Conservation (phyloP, 345 rosid species). For the Arabis alpina region DNA sequence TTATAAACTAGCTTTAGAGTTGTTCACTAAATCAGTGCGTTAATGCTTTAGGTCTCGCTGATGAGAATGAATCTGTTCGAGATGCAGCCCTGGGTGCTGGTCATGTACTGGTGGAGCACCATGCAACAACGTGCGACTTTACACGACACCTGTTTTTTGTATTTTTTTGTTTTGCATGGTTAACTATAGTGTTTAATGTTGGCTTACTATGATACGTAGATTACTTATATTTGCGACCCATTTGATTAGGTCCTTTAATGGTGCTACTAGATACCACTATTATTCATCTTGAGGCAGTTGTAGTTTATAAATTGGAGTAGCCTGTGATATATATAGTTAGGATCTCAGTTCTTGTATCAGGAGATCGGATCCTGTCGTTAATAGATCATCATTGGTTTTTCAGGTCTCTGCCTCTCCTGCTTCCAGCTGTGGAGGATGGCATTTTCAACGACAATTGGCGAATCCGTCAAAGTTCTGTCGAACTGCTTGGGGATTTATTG, state of each 20-base stretch:
- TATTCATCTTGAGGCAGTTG: not conserved
- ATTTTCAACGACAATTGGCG: conserved; percentile 98
- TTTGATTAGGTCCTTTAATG: conserved; percentile 13
- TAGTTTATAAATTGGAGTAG: conserved; percentile 11
- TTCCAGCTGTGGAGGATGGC: conserved; percentile 99
- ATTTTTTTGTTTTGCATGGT: not conserved
- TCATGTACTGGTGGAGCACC: conserved; percentile 96
- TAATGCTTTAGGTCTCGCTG: conserved; percentile 79
- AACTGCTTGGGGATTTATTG: conserved; percentile 91
- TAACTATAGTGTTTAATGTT: not conserved
- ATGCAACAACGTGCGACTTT: conserved; percentile 79
- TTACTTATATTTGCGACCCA: conserved; percentile 9
- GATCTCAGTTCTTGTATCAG: not conserved
- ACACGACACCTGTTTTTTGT: conserved; percentile 14
- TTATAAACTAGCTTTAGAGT: conserved; percentile 23
- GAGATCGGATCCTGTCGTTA: conserved; percentile 6
- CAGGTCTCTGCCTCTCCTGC: conserved; percentile 96
- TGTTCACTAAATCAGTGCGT: conserved; percentile 30
- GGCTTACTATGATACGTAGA: conserved; percentile 19
- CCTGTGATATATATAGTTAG: not conserved
- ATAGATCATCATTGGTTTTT: conserved; percentile 13
- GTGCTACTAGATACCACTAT: not conserved
- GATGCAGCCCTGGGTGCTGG: conserved; percentile 99
- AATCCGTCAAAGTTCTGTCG: conserved; percentile 98
- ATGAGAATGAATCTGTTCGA: conserved; percentile 99